These are phyloP conservation scores for Lachnellula suecica DNA, from an alignment of 2,329 filamentous ascomycete genomes.

Conservation along the genomic window DNA sequence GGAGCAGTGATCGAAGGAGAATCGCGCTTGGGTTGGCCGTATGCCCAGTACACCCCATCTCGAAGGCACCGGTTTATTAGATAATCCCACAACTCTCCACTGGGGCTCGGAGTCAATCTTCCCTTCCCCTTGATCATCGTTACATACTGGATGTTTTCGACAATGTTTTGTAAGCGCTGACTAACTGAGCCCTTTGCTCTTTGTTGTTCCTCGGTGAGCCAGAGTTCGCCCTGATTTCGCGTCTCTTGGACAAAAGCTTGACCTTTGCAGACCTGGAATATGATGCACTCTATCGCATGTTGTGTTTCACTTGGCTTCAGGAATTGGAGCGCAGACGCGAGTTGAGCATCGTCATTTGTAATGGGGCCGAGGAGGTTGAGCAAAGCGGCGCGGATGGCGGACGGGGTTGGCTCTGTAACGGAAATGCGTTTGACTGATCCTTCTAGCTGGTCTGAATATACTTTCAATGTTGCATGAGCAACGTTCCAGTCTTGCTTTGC, in stretches of 20 bases:
- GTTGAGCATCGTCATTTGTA: background rate
- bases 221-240: too few relatives aligned
- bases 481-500: background rate
- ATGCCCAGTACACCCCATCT: background rate
- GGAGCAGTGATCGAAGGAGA: background rate
- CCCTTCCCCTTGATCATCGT: background rate
- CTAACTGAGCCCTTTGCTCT: background rate
- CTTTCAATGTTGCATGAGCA: background rate
- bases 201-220: background rate
- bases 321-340: too few relatives aligned
- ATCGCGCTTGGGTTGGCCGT: background rate
- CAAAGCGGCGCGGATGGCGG: background rate
- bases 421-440: background rate
- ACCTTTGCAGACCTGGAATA: background rate
- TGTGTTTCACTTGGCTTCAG: too few relatives aligned
- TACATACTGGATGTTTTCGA: background rate
- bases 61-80: background rate
- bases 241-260: background rate
- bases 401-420: background rate
- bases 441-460: background rate
- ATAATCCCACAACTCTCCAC: background rate
- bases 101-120: background rate
- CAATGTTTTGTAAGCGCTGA: background rate
- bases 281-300: background rate
- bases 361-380: background rate